Evolutionary conservation across 139 green algal species (phyloP).

Genomic region (Ulvella scutata): DNA sequence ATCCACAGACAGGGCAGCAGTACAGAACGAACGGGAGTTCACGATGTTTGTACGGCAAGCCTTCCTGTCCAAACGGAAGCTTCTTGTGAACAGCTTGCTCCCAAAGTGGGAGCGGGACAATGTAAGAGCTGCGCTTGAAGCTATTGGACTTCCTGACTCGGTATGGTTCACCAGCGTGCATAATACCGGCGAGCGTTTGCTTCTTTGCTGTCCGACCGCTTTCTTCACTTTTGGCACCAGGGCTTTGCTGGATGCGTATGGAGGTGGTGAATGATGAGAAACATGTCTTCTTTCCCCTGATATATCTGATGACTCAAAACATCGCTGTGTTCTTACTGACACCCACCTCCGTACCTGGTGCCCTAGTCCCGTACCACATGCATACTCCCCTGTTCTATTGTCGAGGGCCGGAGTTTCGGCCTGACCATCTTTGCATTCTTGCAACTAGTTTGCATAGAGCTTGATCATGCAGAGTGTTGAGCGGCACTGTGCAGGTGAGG

Average conservation of each 20-base stretch:
- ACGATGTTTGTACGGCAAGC: slow-evolving; percentile 25
- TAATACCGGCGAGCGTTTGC: not conserved
- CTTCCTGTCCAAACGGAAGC: slow-evolving; percentile 48
- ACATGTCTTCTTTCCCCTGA: not conserved
- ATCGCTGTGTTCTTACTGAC: not conserved
- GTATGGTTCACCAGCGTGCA: not conserved
- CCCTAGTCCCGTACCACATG: not conserved
- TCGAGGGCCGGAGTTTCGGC: not conserved
- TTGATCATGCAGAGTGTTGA: not conserved
- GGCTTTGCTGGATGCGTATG: not conserved
- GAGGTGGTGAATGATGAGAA: not conserved
- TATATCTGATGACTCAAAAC: not conserved
- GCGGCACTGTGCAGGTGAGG: not conserved
- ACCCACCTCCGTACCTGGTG: too few relatives aligned
- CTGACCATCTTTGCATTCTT: not conserved
- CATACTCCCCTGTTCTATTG: not conserved
- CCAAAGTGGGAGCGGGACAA: slow-evolving; percentile 11
- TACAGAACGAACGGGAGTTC: slow-evolving; percentile 26
- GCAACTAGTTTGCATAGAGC: not conserved
- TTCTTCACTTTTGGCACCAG: not conserved
- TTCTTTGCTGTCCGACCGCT: not conserved
- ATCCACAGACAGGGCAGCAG: slow-evolving; percentile 1
- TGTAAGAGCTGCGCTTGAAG: not conserved
- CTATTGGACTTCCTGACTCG: not conserved
- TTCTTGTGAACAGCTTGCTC: slow-evolving; percentile 49